Evolutionary conservation across 768 basidiomycete genomes (phyloP), one percentile per base, ranked within the genome.

Genomic region (Leccinum subtestaceum): DNA sequence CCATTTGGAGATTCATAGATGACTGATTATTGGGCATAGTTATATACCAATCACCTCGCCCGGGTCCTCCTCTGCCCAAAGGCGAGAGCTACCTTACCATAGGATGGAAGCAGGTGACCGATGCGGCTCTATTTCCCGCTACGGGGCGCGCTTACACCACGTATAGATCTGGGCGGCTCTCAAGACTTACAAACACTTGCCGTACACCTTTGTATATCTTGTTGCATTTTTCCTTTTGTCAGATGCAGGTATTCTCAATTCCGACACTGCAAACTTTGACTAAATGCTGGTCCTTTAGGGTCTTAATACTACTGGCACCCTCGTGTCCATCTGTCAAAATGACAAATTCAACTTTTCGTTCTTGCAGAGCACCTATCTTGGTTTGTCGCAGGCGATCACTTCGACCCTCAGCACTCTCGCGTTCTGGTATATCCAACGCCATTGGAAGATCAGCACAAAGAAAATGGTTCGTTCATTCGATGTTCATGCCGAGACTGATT

Each of bases 351-450:
- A 72, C 9, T 93, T 93, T 72, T 90, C 88, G 45, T 93, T 93
- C 76, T 73, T 93, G 58, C 79, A 91, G 65, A 90, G 84, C 62
- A 93, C 89, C 0, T 92, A 91, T 67, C 81, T 91, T 25, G 89
- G 89, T 15, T 75, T 93, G 5, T 75, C 85, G 1, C 91, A 92
- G 63, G 89, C 89, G 1, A 77, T 89, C 56, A 89, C 88, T 0
- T 91, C 88, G 1, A 92, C 84, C 3, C 69, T 80, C 56, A 85
- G 87, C 62, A 89, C 87, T 0, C 76, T 91, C 27, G 88, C 82
- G 0, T 93, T 90, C 69, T 93, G 91, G 90, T 89, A 91, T 65
- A 84, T 93, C 56, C 91, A 93, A 72, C 78, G 76, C 49, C 83
- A 89, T 62, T 91, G 82, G 80, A 91, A 88, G 75, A 83, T 93